A percentile compares a stretch with the other conserved stretches of the same genome.
phyloP scores from a whole-genome alignment of 2,329 filamentous ascomycete species.

The Trichoderma lentiforme region DNA sequence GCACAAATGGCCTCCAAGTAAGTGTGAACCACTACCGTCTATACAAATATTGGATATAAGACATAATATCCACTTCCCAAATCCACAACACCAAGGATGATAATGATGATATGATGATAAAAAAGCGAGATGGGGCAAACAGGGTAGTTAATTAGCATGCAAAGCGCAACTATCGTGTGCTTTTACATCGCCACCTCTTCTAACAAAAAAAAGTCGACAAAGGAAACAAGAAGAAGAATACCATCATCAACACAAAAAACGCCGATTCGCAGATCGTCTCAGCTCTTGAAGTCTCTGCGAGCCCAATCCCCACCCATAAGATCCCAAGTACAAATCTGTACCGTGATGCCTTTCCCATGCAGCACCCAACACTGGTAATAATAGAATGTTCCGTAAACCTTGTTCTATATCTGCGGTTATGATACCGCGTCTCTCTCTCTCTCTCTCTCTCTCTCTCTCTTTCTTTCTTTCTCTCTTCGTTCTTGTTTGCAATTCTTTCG shows the following conservation, averaged over 20 bases:
- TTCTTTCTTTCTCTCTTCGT: neutral
- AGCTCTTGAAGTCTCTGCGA: conserved; percentile 54
- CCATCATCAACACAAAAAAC: conserved; percentile 2
- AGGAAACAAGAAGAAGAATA: neutral
- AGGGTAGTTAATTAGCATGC: neutral
- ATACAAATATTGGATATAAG: neutral
- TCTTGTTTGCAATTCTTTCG: neutral
- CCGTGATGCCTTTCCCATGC: neutral
- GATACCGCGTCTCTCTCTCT: neutral
- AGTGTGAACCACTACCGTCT: neutral
- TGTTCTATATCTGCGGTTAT: neutral
- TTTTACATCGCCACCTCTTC: neutral
- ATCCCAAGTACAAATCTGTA: conserved; percentile 16
- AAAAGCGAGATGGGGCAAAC: neutral
- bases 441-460: neutral
- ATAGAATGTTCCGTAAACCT: neutral
- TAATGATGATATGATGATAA: neutral
- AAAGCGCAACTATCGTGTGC: neutral
- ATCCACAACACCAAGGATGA: neutral
- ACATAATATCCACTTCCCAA: neutral
- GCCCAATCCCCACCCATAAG: conserved; percentile 27
- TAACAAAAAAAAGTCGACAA: neutral
- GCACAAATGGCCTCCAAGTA: neutral
- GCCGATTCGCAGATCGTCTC: conserved; percentile 44
- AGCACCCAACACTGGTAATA: conserved; percentile 15